Percentiles rank a stretch among this genome's conserved stretches.
These are phyloP conservation scores for Medicago arabica DNA, from an alignment of 306 rosid species.

Conservation along the genomic window DNA sequence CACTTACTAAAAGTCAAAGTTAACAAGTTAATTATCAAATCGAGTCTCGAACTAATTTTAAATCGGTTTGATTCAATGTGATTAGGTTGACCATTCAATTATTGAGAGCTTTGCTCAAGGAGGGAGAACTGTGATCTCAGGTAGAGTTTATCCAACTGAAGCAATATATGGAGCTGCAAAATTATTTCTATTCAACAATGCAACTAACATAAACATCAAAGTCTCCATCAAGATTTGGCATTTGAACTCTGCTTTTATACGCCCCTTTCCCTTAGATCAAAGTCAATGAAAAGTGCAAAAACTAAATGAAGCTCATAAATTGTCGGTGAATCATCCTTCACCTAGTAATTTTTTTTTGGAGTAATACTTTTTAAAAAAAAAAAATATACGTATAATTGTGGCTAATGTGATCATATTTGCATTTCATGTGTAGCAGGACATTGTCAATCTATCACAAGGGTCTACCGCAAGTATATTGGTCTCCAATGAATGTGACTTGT, in stretches of 20 bases:
- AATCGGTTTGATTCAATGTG: not conserved
- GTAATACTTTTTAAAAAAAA: too few species aligned
- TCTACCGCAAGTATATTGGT: too few species aligned
- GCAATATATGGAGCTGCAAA: conserved; percentile 81
- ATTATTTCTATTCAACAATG: conserved; percentile 80
- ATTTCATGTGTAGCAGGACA: too few species aligned
- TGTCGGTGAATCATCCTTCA: too few species aligned
- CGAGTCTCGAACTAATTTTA: not conserved
- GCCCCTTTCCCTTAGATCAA: conserved; percentile 58
- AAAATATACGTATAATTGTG: too few species aligned
- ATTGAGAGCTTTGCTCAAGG: conserved; percentile 83
- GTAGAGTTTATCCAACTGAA: conserved; percentile 72
- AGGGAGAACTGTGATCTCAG: conserved; percentile 70
- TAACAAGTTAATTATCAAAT: too few species aligned
- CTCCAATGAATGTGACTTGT: too few species aligned
- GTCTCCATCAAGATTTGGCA: conserved; percentile 67
- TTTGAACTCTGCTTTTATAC: conserved; percentile 69
- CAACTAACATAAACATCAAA: conserved; percentile 59
- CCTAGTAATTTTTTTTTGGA: too few species aligned
- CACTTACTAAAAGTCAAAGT: too few species aligned
- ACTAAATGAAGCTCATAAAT: too few species aligned
- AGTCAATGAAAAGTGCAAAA: not conserved
- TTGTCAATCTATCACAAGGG: too few species aligned
- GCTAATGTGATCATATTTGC: too few species aligned
- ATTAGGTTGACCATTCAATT: conserved; percentile 80